A percentile compares a stretch with the other conserved stretches of the same genome.
These are phyloP conservation scores for Elsinoe batatas DNA, from an alignment of 2,329 filamentous ascomycete genomes.

Conservation along the genomic window DNA sequence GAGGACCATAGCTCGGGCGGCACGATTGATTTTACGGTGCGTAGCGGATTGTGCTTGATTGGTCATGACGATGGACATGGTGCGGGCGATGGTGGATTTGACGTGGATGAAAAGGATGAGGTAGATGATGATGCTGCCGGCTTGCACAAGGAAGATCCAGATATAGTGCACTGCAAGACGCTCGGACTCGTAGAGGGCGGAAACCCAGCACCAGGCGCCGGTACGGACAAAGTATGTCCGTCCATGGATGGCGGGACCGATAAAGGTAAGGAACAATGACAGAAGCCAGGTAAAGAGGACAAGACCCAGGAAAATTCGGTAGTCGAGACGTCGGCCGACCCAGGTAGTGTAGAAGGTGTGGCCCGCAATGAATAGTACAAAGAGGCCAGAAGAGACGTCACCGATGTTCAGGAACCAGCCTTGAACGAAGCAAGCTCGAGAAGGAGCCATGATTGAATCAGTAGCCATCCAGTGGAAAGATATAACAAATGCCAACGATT, in stretches of 20 bases:
- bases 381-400: slow-evolving; percentile 56
- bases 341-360: slow-evolving; percentile 59
- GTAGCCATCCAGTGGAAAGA: slow-evolving; percentile 49
- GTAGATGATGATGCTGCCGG: slow-evolving; percentile 44
- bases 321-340: slow-evolving; percentile 43
- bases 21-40: slow-evolving; percentile 25
- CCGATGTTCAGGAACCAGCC: slow-evolving; percentile 61
- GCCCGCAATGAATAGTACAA: slow-evolving; percentile 54
- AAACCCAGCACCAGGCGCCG: slow-evolving; percentile 60
- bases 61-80: slow-evolving; percentile 13
- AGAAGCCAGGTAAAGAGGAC: slow-evolving; percentile 49
- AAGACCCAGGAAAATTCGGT: slow-evolving; percentile 39
- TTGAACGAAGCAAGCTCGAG: slow-evolving; percentile 50
- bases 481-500: slow-evolving; percentile 53
- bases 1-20: slow-evolving; percentile 51
- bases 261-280: slow-evolving; percentile 46
- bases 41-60: slow-evolving; percentile 12
- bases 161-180: slow-evolving; percentile 55
- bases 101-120: slow-evolving; percentile 25
- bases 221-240: slow-evolving; percentile 51
- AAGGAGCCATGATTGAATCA: slow-evolving; percentile 46
- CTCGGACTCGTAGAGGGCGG: slow-evolving; percentile 42
- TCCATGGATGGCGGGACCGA: slow-evolving; percentile 39
- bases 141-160: slow-evolving; percentile 51
- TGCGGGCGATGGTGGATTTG: slow-evolving; percentile 17